Base-by-base conservation (phyloP, 345 rosid genomes). In the Bretschneidera sinensis region DNA sequence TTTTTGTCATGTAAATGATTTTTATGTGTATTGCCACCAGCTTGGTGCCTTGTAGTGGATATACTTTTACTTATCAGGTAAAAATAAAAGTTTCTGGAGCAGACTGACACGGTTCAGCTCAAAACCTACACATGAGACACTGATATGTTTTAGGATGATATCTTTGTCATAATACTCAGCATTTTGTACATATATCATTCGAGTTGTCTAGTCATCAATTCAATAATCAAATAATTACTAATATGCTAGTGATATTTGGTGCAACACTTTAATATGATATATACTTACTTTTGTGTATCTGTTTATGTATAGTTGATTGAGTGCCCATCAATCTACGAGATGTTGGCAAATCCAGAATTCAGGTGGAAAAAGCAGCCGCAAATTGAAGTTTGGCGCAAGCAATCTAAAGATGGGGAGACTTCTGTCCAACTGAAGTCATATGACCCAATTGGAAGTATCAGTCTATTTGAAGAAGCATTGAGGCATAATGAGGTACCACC, bases 251-350 rank as follows among this genome's bases (percentile, higher is more conserved):
- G 21, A 25, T 65, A 16, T 60, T 55, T 45, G 51, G 35, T 60
- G 9, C 17, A 43, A 4, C 39, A 35, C 17, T 67, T 34, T 35
- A 21, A 51, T 35, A 45, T 45, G 24, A 33, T 10, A 2, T 56
- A 48, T 16, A 19, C 8, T 28, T 28, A 28, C 8, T 0, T 18
- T 21, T 48, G 23, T 24, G 31, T 51, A 50, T 54, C 0, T 64
- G 52, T 66, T 72, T 39, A 9, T 53, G 57, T 54, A 54, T 56
- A 91, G 97, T 74, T 91, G 79, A 70, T 88, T 20, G 97, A 91
- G 74, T 91, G 94, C 58, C 97, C 96, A 31, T 88, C 97, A 19
- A 79, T 91, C 43, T 91, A 91, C 53, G 96, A 91, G 78, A 91
- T 91, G 97, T 57, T 91, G 89, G 75, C 74, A 70, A 91, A 91